Evolutionary conservation across 129 eudicot species (phyloP).

Genomic region (Tagetes erecta): DNA sequence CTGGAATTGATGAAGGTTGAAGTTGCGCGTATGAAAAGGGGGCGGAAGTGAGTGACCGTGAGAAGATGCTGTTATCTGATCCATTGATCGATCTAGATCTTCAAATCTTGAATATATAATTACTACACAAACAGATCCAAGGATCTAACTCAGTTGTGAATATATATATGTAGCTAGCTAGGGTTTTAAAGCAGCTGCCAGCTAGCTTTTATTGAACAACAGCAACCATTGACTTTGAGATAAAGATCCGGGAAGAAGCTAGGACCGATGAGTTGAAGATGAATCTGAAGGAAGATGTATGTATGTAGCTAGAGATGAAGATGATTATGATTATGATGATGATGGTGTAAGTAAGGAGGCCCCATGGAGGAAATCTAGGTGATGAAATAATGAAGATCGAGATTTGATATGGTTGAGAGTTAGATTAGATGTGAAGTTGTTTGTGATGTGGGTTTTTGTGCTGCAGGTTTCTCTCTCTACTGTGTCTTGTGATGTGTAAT

Average conservation of each 20-base stretch:
- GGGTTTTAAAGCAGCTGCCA: conserved; percentile 5
- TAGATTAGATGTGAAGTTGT: conserved; percentile 31
- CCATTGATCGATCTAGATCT: conserved; percentile 39
- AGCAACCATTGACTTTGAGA: background rate
- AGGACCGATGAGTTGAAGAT: background rate
- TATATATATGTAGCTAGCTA: background rate
- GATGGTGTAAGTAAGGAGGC: conserved; percentile 16
- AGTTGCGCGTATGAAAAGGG: conserved; percentile 67
- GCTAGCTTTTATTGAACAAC: background rate
- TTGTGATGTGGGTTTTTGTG: conserved; percentile 31
- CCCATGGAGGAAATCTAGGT: background rate
- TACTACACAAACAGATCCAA: too few species aligned
- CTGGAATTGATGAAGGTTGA: conserved; percentile 60
- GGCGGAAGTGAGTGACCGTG: conserved; percentile 68
- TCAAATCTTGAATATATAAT: conserved; percentile 17
- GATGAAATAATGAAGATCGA: too few species aligned
- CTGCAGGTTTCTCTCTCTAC: background rate
- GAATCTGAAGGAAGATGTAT: background rate
- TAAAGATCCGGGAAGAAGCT: background rate
- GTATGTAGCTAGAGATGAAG: background rate
- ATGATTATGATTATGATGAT: too few species aligned
- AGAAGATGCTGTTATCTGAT: conserved; percentile 43
- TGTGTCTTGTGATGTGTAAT: conserved; percentile 7
- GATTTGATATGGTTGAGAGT: conserved; percentile 29
- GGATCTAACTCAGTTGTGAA: too few species aligned